phyloP scores from a whole-genome alignment of 1,139 yeast genomes.

The Debaryomyces sp. region DNA sequence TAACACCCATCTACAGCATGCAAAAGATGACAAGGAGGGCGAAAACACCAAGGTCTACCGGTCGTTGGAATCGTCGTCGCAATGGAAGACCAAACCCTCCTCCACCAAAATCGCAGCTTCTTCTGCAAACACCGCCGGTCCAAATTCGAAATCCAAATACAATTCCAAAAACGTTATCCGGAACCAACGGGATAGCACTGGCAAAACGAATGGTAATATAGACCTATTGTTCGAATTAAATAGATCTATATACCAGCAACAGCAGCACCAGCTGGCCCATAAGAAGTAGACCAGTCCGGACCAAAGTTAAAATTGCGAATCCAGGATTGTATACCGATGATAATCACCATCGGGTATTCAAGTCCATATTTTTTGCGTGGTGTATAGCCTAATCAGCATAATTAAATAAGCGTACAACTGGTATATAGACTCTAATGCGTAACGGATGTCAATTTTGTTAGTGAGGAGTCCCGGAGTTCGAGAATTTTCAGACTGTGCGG shows the following conservation, averaged over 20 bases:
- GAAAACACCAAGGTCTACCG: constrained; percentile 20
- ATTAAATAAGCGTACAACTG: neutral
- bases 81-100: constrained; percentile 23
- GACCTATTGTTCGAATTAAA: constrained; percentile 25
- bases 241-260: constrained; percentile 21
- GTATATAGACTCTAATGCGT: neutral
- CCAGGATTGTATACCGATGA: neutral
- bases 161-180: constrained; percentile 19
- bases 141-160: constrained; percentile 7
- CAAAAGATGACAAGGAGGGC: constrained; percentile 21
- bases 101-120: constrained; percentile 6
- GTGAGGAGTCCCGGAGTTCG: constrained; percentile 1
- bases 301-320: neutral
- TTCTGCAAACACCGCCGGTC: neutral
- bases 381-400: constrained; percentile 2
- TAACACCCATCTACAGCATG: constrained; percentile 18
- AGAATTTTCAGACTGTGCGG: constrained; percentile 6
- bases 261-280: constrained; percentile 1
- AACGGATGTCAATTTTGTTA: neutral
- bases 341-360: neutral
- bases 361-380: neutral
- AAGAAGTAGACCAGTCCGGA: neutral
- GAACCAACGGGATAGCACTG: constrained; percentile 9
- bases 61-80: constrained; percentile 26
- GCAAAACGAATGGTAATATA: constrained; percentile 11